These are phyloP conservation scores for Caryopteris hybrid DNA, from an alignment of 305 asterid genomes.

Conservation along the genomic window DNA sequence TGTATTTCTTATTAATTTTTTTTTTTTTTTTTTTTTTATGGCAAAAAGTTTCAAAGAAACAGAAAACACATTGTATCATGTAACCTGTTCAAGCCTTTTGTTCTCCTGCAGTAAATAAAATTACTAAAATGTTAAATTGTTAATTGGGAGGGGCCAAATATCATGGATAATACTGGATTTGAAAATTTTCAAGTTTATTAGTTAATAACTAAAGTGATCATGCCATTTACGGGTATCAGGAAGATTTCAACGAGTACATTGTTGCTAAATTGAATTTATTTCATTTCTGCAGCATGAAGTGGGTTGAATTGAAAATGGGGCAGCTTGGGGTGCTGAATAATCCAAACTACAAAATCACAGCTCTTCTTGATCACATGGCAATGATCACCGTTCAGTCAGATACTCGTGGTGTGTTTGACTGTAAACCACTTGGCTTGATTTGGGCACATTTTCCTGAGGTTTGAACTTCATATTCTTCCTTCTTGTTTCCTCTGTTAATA, in stretches of 20 bases:
- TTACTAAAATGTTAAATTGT: not conserved
- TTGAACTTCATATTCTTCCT: constrained; percentile 6
- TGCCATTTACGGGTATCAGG: not conserved
- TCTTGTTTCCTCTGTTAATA: not conserved
- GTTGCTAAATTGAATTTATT: constrained; percentile 9
- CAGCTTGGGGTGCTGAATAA: constrained; percentile 90
- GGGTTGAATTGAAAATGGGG: constrained; percentile 91
- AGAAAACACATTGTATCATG: not conserved
- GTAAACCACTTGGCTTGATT: constrained; percentile 96
- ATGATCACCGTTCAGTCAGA: constrained; percentile 93
- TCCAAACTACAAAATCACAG: constrained; percentile 84
- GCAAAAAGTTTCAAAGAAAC: not conserved
- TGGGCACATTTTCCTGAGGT: constrained; percentile 93
- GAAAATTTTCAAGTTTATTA: not conserved
- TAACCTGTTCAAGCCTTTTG: not conserved
- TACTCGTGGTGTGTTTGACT: constrained; percentile 72
- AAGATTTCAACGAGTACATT: not conserved
- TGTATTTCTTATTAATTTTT: not conserved
- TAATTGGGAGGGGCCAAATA: too few species aligned
- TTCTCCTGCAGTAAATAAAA: not conserved
- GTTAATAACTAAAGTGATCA: not conserved
- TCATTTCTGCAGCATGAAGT: constrained; percentile 73
- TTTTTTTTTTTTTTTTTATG: not conserved
- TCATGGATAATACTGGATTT: not conserved
- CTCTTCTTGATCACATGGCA: constrained; percentile 83